Conservation (phyloP, 352 stramenopile species). For the Pythium rhizo-oryzae region DNA sequence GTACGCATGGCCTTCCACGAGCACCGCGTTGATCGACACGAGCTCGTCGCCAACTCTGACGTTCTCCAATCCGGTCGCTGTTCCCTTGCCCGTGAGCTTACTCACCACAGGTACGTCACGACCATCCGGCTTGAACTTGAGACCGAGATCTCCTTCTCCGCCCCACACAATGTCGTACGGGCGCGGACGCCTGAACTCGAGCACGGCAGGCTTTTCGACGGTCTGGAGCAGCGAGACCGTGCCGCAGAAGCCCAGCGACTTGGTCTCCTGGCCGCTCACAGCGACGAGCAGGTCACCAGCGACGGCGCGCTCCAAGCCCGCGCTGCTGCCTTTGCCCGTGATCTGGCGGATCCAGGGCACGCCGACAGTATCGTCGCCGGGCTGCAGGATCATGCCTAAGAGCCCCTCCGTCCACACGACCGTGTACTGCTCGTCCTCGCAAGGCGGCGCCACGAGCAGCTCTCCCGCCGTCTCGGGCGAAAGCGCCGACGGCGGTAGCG, state of each 20-base stretch:
- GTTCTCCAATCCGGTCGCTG: slow-evolving; percentile 79
- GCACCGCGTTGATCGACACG: slow-evolving; percentile 81
- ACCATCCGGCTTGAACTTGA: slow-evolving; percentile 84
- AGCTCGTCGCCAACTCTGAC: slow-evolving; percentile 81
- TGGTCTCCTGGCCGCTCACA: slow-evolving; percentile 86
- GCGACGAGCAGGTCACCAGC: slow-evolving; percentile 83
- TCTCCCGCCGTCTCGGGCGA: slow-evolving; percentile 40
- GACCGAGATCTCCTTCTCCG: slow-evolving; percentile 78
- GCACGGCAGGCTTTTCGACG: slow-evolving; percentile 82
- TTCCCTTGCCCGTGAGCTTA: slow-evolving; percentile 84
- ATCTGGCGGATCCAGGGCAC: slow-evolving; percentile 90
- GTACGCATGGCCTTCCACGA: slow-evolving; percentile 79
- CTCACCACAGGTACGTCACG: slow-evolving; percentile 80
- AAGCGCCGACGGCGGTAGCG: slow-evolving; percentile 28
- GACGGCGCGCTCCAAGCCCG: slow-evolving; percentile 78
- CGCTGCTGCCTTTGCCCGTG: slow-evolving; percentile 79
- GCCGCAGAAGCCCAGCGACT: slow-evolving; percentile 79
- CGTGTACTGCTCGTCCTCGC: slow-evolving; percentile 81
- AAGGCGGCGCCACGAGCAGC: slow-evolving; percentile 31
- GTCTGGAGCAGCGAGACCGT: slow-evolving; percentile 87
- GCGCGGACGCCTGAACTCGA: slow-evolving; percentile 83
- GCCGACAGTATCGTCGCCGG: slow-evolving; percentile 85
- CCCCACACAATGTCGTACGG: slow-evolving; percentile 89
- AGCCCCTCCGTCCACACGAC: slow-evolving; percentile 86
- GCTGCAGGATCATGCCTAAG: slow-evolving; percentile 85